A percentile compares a stretch with the other conserved stretches of the same genome.
Conservation (phyloP, 2,329 filamentous ascomycete species). For the Diaporthe helianthi region DNA sequence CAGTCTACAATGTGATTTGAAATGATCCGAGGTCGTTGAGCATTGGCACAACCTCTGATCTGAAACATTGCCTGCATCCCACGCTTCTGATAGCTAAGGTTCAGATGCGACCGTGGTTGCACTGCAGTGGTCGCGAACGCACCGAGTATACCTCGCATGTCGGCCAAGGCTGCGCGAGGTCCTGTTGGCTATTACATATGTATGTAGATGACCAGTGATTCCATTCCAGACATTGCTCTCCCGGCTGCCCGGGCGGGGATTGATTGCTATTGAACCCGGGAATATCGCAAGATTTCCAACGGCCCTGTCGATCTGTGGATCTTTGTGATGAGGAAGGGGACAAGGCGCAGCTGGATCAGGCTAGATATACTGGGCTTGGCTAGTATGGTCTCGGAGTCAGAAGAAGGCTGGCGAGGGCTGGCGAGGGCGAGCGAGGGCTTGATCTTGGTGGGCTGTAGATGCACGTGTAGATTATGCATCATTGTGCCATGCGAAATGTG, state of each 20-base stretch:
- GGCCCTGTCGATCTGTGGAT: not conserved
- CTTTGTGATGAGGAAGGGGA: not conserved
- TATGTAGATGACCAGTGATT: not conserved
- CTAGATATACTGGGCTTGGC: not conserved
- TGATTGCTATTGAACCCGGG: not conserved
- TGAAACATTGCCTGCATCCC: slow-evolving; percentile 6
- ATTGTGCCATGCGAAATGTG: not conserved
- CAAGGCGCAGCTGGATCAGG: not conserved
- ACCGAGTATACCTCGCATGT: not conserved
- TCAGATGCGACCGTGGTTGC: not conserved
- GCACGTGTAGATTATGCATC: slow-evolving; percentile 2
- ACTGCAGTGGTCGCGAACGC: not conserved
- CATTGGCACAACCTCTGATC: not conserved
- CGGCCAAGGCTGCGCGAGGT: not conserved
- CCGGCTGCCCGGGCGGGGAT: not conserved
- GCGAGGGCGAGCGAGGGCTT: not conserved
- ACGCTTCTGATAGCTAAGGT: slow-evolving; percentile 1
- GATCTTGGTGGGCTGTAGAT: not conserved
- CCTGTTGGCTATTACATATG: too few relatives aligned
- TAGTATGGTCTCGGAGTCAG: not conserved
- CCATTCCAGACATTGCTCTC: not conserved
- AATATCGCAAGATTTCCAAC: not conserved
- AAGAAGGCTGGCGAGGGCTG: not conserved
- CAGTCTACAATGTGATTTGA: slow-evolving; percentile 9
- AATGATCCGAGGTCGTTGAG: slow-evolving; percentile 2